Conservation (phyloP, 306 rosid genomes). For the Cucurbita argyrosperma region DNA sequence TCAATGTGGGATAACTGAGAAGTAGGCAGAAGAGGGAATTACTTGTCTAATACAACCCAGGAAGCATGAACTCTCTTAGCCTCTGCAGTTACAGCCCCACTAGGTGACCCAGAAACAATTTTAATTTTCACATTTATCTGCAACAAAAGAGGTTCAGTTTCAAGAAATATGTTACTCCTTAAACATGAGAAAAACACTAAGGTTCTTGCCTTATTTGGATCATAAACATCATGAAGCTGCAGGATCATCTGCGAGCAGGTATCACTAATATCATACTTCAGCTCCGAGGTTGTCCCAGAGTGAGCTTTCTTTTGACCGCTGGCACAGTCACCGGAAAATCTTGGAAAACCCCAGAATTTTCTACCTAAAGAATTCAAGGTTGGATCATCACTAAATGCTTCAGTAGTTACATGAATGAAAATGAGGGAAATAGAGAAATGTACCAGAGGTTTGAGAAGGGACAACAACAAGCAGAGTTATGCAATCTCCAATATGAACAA, state of each 20-base stretch:
- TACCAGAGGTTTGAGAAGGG: constrained; percentile 81
- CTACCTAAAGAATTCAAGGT: constrained; percentile 33
- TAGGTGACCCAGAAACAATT: constrained; percentile 86
- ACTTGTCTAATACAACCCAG: constrained; percentile 97
- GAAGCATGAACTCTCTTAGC: constrained; percentile 75
- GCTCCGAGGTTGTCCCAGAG: constrained; percentile 58
- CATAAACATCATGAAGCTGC: constrained; percentile 92
- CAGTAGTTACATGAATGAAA: not conserved
- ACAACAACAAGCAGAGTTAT: constrained; percentile 86
- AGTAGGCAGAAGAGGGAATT: constrained; percentile 18
- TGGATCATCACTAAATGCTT: not conserved
- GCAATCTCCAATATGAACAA: constrained; percentile 97
- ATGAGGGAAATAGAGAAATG: not conserved
- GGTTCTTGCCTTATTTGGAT: constrained; percentile 65
- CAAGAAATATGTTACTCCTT: not conserved
- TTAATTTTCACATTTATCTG: constrained; percentile 91
- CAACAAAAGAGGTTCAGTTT: not conserved
- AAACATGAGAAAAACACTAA: constrained; percentile 5
- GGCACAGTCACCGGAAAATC: constrained; percentile 95
- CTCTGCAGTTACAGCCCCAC: constrained; percentile 83
- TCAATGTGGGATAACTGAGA: not conserved
- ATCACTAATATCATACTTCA: constrained; percentile 66
- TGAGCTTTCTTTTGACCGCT: constrained; percentile 48
- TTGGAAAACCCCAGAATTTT: constrained; percentile 83
- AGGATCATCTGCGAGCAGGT: constrained; percentile 97